Conservation (phyloP, 306 rosid genomes). For the Dalbergia cochinchinensis region DNA sequence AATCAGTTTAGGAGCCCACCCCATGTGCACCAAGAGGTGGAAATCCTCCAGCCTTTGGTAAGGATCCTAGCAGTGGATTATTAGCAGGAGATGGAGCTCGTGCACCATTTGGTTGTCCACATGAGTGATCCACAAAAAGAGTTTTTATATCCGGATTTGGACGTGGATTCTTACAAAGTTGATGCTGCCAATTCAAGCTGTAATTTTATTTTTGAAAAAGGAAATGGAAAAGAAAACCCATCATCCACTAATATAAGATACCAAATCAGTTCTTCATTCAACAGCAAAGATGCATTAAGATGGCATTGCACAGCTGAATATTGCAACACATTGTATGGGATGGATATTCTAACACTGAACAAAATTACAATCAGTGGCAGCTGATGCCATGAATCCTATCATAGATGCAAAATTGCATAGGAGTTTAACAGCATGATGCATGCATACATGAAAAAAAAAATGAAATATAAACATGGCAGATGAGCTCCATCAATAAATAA, state of each 20-base stretch:
- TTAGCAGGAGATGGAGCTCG: constrained; percentile 97
- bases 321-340: constrained; percentile 10
- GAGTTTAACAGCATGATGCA: background rate
- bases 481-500: constrained; percentile 20
- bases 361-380: constrained; percentile 16
- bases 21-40: constrained; percentile 95
- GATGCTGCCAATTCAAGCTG: constrained; percentile 99
- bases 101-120: constrained; percentile 97
- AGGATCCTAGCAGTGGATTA: constrained; percentile 87
- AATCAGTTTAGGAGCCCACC: constrained; percentile 63
- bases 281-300: constrained; percentile 4
- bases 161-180: constrained; percentile 96
- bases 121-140: constrained; percentile 95
- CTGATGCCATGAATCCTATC: background rate
- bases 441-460: background rate
- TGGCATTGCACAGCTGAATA: constrained; percentile 16
- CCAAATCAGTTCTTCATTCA: constrained; percentile 14
- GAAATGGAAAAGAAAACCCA: constrained; percentile 37
- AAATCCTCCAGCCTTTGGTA: constrained; percentile 94
- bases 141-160: constrained; percentile 99
- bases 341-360: constrained; percentile 16
- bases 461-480: constrained; percentile 4
- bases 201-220: constrained; percentile 41
- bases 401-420: background rate
- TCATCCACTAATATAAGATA: constrained; percentile 7